Evolutionary conservation across 2,329 filamentous ascomycete species (phyloP).

Genomic region (Neofusicoccum sp.): DNA sequence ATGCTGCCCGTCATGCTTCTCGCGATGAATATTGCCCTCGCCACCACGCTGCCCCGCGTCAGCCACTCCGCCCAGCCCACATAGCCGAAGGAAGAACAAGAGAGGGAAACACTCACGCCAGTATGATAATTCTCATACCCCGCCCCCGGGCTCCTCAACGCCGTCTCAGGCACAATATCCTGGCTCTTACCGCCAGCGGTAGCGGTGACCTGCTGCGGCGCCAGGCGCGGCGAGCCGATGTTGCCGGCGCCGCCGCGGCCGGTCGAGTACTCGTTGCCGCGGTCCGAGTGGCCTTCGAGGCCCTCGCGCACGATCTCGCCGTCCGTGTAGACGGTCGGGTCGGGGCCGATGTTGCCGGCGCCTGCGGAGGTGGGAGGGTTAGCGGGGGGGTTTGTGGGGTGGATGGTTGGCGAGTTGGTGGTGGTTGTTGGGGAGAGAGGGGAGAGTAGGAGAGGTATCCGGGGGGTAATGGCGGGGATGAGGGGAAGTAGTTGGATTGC

Average conservation of each 20-base stretch:
- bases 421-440: background rate
- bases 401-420: no score
- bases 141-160: constrained; percentile 25
- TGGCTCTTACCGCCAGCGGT: constrained; percentile 21
- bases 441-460: background rate
- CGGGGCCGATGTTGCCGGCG: constrained; percentile 53
- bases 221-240: constrained; percentile 24
- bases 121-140: constrained; percentile 37
- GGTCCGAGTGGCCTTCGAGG: constrained; percentile 25
- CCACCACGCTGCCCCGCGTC: constrained; percentile 27
- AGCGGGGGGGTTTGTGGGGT: no score
- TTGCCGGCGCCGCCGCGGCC: constrained; percentile 31
- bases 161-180: constrained; percentile 36
- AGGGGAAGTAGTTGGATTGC: background rate
- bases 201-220: background rate
- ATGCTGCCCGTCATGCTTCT: constrained; percentile 33
- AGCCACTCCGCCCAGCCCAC: no score
- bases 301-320: constrained; percentile 38
- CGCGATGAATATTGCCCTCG: constrained; percentile 36
- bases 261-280: constrained; percentile 28
- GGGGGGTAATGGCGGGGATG: background rate
- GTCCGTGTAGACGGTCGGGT: constrained; percentile 39
- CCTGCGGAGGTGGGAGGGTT: constrained; percentile 32
- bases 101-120: constrained; percentile 24
- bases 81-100: no score